Evolutionary conservation across 1,284 basidiomycete species (phyloP).

Genomic region (Ceratobasidium sp.): DNA sequence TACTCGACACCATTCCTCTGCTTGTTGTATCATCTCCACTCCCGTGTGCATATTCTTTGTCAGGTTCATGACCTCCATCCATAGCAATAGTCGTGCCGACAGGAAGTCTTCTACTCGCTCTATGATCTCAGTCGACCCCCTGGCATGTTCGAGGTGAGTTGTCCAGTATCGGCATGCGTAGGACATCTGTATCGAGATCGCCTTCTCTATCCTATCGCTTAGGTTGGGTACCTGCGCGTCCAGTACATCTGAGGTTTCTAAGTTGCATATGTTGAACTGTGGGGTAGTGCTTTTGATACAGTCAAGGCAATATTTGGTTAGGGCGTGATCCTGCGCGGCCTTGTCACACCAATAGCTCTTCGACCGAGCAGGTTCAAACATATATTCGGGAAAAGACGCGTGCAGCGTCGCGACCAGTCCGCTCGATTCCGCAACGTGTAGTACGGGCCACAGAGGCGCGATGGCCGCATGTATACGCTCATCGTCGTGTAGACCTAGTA

Average conservation of each 20-base stretch:
- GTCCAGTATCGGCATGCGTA: constrained; percentile 7
- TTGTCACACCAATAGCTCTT: not conserved
- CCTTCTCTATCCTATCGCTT: not conserved
- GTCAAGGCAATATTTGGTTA: not conserved
- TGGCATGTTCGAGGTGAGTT: too few relatives aligned
- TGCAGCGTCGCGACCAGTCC: not conserved
- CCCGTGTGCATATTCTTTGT: too few relatives aligned
- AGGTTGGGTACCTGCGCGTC: not conserved
- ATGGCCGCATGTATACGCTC: not conserved
- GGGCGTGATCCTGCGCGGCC: not conserved
- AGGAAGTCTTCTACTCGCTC: too few relatives aligned
- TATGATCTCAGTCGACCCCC: too few relatives aligned
- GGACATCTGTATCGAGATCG: not conserved
- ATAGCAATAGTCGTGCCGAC: too few relatives aligned
- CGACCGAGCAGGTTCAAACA: not conserved
- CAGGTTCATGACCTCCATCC: too few relatives aligned
- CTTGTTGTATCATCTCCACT: too few relatives aligned
- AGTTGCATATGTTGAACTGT: constrained; percentile 2
- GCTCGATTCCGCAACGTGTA: not conserved
- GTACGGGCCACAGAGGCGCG: not conserved
- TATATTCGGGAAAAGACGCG: not conserved
- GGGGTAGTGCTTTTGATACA: not conserved
- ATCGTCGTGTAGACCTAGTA: not conserved
- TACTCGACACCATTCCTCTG: too few relatives aligned
- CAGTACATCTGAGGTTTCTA: not conserved